Conservation (phyloP, 129 eudicot species). For the Silybum marianum region DNA sequence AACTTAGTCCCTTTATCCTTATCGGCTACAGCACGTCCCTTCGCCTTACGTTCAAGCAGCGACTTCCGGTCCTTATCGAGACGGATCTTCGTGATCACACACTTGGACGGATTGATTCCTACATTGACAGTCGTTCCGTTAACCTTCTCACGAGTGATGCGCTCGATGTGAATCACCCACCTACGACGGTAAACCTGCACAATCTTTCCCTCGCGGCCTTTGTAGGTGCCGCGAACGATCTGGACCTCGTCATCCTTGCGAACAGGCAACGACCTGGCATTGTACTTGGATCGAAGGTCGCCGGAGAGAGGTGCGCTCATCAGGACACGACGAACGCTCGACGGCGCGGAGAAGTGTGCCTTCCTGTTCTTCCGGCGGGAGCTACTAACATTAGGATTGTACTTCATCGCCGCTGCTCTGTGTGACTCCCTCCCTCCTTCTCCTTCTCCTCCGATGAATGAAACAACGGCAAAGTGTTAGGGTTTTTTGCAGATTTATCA, state of each 20-base stretch:
- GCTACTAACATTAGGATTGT: constrained; percentile 62
- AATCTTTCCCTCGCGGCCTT: constrained; percentile 81
- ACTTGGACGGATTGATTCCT: constrained; percentile 58
- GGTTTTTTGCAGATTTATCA: constrained; percentile 14
- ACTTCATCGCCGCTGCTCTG: constrained; percentile 54
- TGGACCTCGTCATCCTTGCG: constrained; percentile 84
- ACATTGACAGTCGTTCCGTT: constrained; percentile 73
- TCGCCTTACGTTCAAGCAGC: constrained; percentile 65
- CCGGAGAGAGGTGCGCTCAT: constrained; percentile 70
- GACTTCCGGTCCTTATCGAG: constrained; percentile 65
- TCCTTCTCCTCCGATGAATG: not conserved
- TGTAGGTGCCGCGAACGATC: constrained; percentile 75
- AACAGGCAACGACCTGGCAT: constrained; percentile 68
- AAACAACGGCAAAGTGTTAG: constrained; percentile 11
- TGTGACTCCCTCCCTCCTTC: not conserved
- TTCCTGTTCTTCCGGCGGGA: constrained; percentile 74
- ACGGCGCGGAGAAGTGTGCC: constrained; percentile 81
- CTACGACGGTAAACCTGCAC: constrained; percentile 72
- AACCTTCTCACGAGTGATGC: constrained; percentile 78
- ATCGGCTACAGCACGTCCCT: constrained; percentile 69
- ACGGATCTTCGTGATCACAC: constrained; percentile 53
- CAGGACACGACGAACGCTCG: constrained; percentile 70
- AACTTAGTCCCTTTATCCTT: constrained; percentile 81
- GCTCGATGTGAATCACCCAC: constrained; percentile 77
- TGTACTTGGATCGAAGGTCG: constrained; percentile 74